phyloP scores from a whole-genome alignment of 345 rosid genomes.

The Conringia planisiliqua region DNA sequence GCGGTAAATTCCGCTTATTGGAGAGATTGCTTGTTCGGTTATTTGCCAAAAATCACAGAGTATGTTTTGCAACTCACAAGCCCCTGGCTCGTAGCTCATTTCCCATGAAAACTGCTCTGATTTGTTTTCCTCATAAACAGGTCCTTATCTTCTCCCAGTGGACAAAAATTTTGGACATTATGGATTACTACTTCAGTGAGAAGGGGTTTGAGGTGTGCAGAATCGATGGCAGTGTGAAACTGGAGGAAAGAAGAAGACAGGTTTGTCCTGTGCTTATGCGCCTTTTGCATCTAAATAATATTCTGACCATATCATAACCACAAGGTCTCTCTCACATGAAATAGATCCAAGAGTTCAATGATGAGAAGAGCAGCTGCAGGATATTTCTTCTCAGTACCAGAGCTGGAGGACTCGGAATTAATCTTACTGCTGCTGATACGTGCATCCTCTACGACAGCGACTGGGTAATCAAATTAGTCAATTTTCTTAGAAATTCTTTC shows the following conservation, averaged over 20 bases:
- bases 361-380: slow-evolving; percentile 56
- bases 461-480: slow-evolving; percentile 55
- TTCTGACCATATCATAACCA: neutral
- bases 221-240: slow-evolving; percentile 78
- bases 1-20: slow-evolving; percentile 86
- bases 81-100: slow-evolving; percentile 1
- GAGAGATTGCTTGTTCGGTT: slow-evolving; percentile 62
- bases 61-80: slow-evolving; percentile 31
- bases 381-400: slow-evolving; percentile 91
- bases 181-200: slow-evolving; percentile 93
- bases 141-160: slow-evolving; percentile 86
- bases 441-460: slow-evolving; percentile 96
- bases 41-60: slow-evolving; percentile 73
- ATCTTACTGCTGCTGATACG: slow-evolving; percentile 95
- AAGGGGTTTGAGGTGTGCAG: slow-evolving; percentile 86
- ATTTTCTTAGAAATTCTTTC: neutral
- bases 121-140: slow-evolving; percentile 38
- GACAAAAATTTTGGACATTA: slow-evolving; percentile 85
- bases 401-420: slow-evolving; percentile 98
- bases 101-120: slow-evolving; percentile 11
- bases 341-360: slow-evolving; percentile 84
- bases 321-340: slow-evolving; percentile 1
- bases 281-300: neutral
- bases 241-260: slow-evolving; percentile 87
- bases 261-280: slow-evolving; percentile 29